Evolutionary conservation across 2,329 filamentous ascomycete genomes (phyloP), one percentile per base, ranked within the genome.

Genomic region (Talaromyces verruculosus): DNA sequence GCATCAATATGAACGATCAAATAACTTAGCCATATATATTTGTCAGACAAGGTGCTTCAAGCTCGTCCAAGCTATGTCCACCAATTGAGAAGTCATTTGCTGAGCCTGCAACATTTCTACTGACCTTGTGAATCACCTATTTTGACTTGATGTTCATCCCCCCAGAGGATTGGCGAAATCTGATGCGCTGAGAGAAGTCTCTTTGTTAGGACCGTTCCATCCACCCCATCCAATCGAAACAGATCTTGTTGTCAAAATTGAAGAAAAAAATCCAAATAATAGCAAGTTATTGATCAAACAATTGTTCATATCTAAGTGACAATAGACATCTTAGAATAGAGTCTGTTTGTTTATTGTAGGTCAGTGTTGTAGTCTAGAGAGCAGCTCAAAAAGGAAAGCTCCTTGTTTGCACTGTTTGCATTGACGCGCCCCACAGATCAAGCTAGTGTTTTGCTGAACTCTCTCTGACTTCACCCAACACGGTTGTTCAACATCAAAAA

Each of bases 331-430:
- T 30, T 2, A 30, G 25, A 30, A 17, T n/a, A 6, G 30, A 33
- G 8, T 7, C 30, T n/a, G 19, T n/a, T 2, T 28, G 22, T 28
- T 35, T 37, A n/a, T 35, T 37, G 30, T 35, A 55, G 28, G 30
- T 33, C 5, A 10, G 5, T 57, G 7, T 4, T n/a, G 28, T 13
- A 22, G 33, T 11, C 3, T 25, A 25, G 33, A 25, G 11, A 13
- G 6, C 33, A 19, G 7, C 59, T n/a, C 3, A 61, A 35, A 61
- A 22, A 35, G 43, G 59, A 49, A 37, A 60, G 57, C 28, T 49
- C 28, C 43, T 47, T 63, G 61, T 63, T 63, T 63, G 61, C 49
- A 51, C 30, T 63, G 61, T 63, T 63, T 63, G 61, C 61, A 63
- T 22, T 2, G 11, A 37, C 33, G 17, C n/a, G 53, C 53, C 53